Conservation (phyloP, 441 rosid species). For the Syzygium syzygioides region DNA sequence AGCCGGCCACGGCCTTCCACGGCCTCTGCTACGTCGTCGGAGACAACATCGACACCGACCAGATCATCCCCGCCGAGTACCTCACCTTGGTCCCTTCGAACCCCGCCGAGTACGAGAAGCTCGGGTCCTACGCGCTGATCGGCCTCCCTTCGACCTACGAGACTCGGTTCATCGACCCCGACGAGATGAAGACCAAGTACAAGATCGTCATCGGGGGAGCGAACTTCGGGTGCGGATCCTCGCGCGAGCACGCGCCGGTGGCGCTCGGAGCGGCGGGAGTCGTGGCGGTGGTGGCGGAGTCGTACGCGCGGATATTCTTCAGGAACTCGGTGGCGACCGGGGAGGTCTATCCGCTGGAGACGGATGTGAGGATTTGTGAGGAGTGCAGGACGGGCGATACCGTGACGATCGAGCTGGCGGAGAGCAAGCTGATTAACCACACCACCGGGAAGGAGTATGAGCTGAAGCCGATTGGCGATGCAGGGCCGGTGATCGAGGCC, state of each 20-base stretch:
- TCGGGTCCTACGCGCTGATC: conserved; percentile 69
- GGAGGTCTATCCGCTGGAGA: conserved; percentile 75
- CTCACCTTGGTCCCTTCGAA: conserved; percentile 89
- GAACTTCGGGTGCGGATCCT: conserved; percentile 89
- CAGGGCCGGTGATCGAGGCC: conserved; percentile 86
- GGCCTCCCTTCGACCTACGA: conserved; percentile 74
- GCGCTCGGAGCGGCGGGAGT: conserved; percentile 83
- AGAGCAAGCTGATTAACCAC: conserved; percentile 69
- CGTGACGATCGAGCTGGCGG: conserved; percentile 57
- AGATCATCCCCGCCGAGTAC: conserved; percentile 85
- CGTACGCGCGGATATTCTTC: conserved; percentile 85
- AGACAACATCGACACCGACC: conserved; percentile 93
- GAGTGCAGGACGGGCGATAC: conserved; percentile 80
- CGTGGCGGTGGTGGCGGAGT: conserved; percentile 62
- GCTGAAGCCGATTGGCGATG: conserved; percentile 82
- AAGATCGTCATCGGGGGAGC: conserved; percentile 61
- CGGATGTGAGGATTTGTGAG: conserved; percentile 73
- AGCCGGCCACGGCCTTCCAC: conserved; percentile 38
- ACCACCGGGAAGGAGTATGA: conserved; percentile 74
- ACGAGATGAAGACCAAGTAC: conserved; percentile 50
- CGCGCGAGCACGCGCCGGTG: conserved; percentile 92
- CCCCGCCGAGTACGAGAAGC: conserved; percentile 74
- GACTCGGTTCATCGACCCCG: conserved; percentile 50
- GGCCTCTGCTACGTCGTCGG: conserved; percentile 88
- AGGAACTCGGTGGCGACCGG: conserved; percentile 87